Conservation (phyloP, 768 basidiomycete species). For the Phaffia australis region DNA sequence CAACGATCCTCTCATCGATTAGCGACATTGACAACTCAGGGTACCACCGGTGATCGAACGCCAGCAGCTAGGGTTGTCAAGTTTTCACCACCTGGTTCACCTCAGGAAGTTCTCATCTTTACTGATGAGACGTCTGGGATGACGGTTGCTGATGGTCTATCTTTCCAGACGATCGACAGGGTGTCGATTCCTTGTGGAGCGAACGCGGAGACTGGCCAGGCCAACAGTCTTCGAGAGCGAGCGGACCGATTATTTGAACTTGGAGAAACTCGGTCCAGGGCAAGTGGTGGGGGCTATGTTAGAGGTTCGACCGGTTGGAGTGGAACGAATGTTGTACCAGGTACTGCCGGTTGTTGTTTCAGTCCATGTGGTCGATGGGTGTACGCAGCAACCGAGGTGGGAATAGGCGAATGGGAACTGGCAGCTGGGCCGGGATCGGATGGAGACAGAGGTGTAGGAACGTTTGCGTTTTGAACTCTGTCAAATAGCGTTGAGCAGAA, state of each 20-base stretch:
- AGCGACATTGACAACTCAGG: constrained; percentile 5
- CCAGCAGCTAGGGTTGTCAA: constrained; percentile 20
- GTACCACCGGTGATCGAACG: background rate
- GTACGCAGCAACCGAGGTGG: constrained; percentile 16
- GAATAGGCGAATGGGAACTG: constrained; percentile 20
- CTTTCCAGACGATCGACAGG: background rate
- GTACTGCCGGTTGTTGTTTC: constrained; percentile 11
- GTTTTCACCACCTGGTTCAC: constrained; percentile 12
- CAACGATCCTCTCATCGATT: constrained; percentile 19
- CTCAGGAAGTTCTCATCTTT: constrained; percentile 6
- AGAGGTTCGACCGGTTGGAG: too few relatives aligned
- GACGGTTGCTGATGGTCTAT: constrained; percentile 8
- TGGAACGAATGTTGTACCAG: background rate
- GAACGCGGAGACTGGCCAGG: too few relatives aligned
- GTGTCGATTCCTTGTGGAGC: too few relatives aligned
- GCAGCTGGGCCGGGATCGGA: background rate
- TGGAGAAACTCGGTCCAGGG: too few relatives aligned
- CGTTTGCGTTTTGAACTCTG: too few relatives aligned
- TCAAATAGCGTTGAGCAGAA: too few relatives aligned
- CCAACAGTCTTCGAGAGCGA: too few relatives aligned
- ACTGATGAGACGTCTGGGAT: constrained; percentile 19
- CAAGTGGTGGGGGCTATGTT: too few relatives aligned
- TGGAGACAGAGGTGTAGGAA: too few relatives aligned
- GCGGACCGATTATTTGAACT: too few relatives aligned
- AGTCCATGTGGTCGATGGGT: constrained; percentile 18